Base-by-base conservation (phyloP, 2,329 filamentous ascomycete genomes). In the Moelleriella libera region DNA sequence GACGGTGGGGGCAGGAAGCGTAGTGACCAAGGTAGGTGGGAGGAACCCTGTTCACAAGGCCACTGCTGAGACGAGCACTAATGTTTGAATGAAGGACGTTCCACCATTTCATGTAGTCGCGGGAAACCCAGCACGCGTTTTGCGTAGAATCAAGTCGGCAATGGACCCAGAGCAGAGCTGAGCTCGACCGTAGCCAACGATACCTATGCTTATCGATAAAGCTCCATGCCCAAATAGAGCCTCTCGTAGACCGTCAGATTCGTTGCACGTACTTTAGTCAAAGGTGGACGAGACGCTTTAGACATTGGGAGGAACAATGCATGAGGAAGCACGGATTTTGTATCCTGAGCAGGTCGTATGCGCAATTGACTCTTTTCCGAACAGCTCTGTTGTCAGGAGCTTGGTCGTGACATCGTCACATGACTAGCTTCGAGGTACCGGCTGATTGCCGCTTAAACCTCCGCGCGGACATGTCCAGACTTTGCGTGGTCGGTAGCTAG, bases 1-100 rank as follows among this genome's bases (percentile, higher is more conserved):
- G 5, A 85, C 82, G 0, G 73, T 94, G 50, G 88, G 86, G 1
- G 88, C 88, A 1, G 86, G 83, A 1, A 87, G 82, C 59, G 85
- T 94, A 4, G 87, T 94, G 29, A 92, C 85, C 2, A 92, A 83
- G 66, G 58, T 54, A 83, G 61, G 75, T 86, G 14, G 48, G 47
- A n/a, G 72, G 78, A 5, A 71, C 75, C 6, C 80, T 77, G 52
- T 72, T 72, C 7, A 80, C 79, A 1, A 81, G 70, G 14, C 83
- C 83, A 1, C 45, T 68, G 57, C 49, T n/a, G 11, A 7, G 6
- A 14, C 9, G 40, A 67, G 62, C 60, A 62, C 62, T 47, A 62
- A 64, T 28, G 42, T 43, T 14, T 31, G 12, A 31, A 6, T 48
- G 42, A 8, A 58, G 57, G 55, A 58, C 9, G 61, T 65, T 2